Evolutionary conservation across 257 asterid genomes (phyloP).

Genomic region (Ilex asprella): DNA sequence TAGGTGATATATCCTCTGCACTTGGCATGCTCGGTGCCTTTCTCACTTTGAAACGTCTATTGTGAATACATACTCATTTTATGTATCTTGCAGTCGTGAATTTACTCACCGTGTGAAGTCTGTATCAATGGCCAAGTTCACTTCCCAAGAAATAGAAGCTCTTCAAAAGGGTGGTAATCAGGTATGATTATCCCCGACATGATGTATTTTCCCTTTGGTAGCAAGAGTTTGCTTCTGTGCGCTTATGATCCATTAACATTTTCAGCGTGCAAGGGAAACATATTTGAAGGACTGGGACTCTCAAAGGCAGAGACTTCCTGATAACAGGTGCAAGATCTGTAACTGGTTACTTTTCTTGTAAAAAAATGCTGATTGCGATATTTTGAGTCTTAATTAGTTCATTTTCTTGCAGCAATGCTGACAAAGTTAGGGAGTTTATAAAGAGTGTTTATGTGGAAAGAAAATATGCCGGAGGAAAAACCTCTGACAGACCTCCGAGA

Average conservation of each 20-base stretch:
- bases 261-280: constrained; percentile 88
- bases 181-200: constrained; percentile 31
- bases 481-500: constrained; percentile 69
- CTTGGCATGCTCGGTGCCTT: too few species aligned
- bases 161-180: constrained; percentile 97
- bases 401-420: constrained; percentile 59
- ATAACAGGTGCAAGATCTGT: constrained; percentile 50
- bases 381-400: background rate
- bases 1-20: too few species aligned
- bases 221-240: constrained; percentile 4
- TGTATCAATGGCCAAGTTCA: constrained; percentile 92
- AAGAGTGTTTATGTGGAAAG: constrained; percentile 59
- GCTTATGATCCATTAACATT: constrained; percentile 16
- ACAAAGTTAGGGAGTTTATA: constrained; percentile 73
- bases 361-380: too few species aligned
- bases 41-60: background rate
- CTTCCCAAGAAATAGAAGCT: constrained; percentile 89
- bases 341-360: background rate
- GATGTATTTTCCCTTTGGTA: background rate
- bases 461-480: constrained; percentile 44
- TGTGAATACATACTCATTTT: constrained; percentile 10
- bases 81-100: constrained; percentile 70
- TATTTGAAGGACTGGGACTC: constrained; percentile 74
- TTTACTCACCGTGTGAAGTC: constrained; percentile 98
- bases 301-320: constrained; percentile 60